phyloP scores from a whole-genome alignment of 768 basidiomycete genomes.

The Tylopilus plumbeoviolaceoides region DNA sequence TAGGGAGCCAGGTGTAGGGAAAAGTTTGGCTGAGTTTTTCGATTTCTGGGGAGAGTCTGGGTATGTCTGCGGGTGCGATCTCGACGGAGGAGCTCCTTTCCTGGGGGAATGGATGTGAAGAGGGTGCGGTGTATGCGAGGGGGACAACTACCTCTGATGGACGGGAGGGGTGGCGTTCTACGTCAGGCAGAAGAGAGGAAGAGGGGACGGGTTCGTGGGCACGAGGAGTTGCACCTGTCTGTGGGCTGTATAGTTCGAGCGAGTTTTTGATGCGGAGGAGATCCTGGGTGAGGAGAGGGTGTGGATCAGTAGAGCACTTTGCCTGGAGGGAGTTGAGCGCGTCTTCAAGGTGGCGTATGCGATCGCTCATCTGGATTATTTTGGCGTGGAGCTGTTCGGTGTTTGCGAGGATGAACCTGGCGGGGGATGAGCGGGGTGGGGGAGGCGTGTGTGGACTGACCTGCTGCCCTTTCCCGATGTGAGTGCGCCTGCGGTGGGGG shows the following conservation, averaged over 20 bases:
- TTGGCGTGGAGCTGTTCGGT: constrained; percentile 64
- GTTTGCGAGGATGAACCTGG: constrained; percentile 63
- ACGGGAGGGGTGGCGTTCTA: constrained; percentile 6
- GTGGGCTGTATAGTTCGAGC: constrained; percentile 54
- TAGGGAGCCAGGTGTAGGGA: constrained; percentile 64
- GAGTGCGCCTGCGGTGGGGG: constrained; percentile 42
- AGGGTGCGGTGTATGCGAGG: background rate
- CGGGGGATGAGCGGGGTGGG: constrained; percentile 11
- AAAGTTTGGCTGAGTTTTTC: constrained; percentile 59
- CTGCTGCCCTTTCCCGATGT: constrained; percentile 63
- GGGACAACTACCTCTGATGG: constrained; percentile 22
- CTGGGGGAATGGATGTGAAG: constrained; percentile 10
- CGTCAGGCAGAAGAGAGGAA: constrained; percentile 10
- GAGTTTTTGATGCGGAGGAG: constrained; percentile 62
- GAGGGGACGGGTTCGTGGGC: constrained; percentile 6
- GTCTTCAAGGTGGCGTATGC: constrained; percentile 62
- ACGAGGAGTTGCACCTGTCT: constrained; percentile 6
- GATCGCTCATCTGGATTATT: constrained; percentile 56
- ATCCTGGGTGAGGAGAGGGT: constrained; percentile 57
- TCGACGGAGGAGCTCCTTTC: constrained; percentile 26
- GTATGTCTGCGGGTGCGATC: constrained; percentile 13
- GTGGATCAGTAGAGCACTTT: constrained; percentile 37
- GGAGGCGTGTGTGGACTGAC: constrained; percentile 28
- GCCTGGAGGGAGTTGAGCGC: constrained; percentile 46
- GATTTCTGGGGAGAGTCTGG: constrained; percentile 30